Percentiles rank a stretch among this genome's conserved stretches.
Conservation (phyloP, 495 filamentous ascomycete species). For the Collariella sp. region DNA sequence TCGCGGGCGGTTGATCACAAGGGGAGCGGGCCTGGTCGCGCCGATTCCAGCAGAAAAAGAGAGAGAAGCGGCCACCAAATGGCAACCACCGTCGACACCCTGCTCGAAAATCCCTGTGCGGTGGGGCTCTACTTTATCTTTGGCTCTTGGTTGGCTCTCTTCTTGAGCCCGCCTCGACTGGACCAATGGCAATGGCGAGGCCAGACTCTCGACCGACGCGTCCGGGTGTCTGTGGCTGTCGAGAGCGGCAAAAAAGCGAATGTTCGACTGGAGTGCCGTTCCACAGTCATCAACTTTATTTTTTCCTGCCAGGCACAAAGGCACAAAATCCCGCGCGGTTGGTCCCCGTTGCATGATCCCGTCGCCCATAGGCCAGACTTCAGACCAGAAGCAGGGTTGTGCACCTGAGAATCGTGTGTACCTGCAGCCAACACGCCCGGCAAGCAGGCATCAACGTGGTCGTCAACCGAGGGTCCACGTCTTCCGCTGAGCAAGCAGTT, state of each 20-base stretch:
- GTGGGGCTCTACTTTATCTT: constrained; percentile 7
- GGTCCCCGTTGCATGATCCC: background rate
- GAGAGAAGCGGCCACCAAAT: background rate
- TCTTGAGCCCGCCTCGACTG: background rate
- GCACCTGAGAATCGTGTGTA: constrained; percentile 1
- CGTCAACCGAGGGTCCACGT: constrained; percentile 5
- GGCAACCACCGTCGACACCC: constrained; percentile 1
- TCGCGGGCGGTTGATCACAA: constrained; percentile 6
- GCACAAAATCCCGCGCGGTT: constrained; percentile 5
- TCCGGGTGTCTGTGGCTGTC: background rate
- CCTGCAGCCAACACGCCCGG: constrained; percentile 1
- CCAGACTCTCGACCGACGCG: background rate
- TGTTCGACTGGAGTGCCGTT: background rate
- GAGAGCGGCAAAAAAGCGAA: background rate
- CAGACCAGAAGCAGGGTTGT: background rate
- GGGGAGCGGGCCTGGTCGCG: constrained; percentile 10
- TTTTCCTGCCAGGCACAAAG: background rate
- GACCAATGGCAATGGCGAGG: constrained; percentile 5
- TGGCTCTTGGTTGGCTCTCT: constrained; percentile 11
- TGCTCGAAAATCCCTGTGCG: background rate
- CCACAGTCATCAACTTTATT: background rate
- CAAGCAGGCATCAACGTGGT: constrained; percentile 9
- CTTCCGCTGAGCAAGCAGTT: background rate
- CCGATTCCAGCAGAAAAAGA: constrained; percentile 10
- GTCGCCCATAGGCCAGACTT: background rate